These are phyloP conservation scores for Chrysoporthe cubensis DNA, from an alignment of 2,329 filamentous ascomycete species.

Conservation along the genomic window DNA sequence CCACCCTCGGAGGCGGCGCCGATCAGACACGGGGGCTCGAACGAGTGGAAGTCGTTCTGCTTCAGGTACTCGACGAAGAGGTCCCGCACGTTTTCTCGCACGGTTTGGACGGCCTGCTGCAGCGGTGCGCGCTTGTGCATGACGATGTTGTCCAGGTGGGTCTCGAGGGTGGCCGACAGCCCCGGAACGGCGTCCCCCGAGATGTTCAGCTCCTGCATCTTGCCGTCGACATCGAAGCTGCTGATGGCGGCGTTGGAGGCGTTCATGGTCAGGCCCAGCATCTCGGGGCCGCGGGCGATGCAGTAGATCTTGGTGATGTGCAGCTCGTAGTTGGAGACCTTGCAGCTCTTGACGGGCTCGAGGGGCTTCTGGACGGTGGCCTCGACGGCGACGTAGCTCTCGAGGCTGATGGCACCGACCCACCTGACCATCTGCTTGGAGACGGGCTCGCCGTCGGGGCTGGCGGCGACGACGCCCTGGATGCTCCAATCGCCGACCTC, in stretches of 20 bases:
- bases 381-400: conserved; percentile 83
- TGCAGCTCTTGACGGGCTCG: conserved; percentile 86
- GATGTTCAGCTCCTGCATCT: conserved; percentile 46
- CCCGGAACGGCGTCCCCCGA: conserved; percentile 41
- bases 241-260: conserved; percentile 58
- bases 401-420: conserved; percentile 72
- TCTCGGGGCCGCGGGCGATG: conserved; percentile 65
- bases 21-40: conserved; percentile 88
- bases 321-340: conserved; percentile 79
- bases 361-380: conserved; percentile 79
- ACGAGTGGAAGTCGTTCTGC: conserved; percentile 74
- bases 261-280: conserved; percentile 61
- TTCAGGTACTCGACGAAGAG: conserved; percentile 66
- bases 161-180: conserved; percentile 78
- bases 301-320: conserved; percentile 87
- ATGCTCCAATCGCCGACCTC: conserved; percentile 76
- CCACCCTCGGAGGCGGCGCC: conserved; percentile 92
- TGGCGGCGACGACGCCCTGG: conserved; percentile 76
- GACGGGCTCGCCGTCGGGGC: conserved; percentile 64
- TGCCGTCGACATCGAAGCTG: conserved; percentile 62
- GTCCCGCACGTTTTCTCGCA: conserved; percentile 41
- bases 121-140: conserved; percentile 92
- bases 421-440: conserved; percentile 95
- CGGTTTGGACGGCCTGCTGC: conserved; percentile 75
- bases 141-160: conserved; percentile 86